phyloP scores from a whole-genome alignment of 139 green algal genomes.

The Coelastrella sp. region DNA sequence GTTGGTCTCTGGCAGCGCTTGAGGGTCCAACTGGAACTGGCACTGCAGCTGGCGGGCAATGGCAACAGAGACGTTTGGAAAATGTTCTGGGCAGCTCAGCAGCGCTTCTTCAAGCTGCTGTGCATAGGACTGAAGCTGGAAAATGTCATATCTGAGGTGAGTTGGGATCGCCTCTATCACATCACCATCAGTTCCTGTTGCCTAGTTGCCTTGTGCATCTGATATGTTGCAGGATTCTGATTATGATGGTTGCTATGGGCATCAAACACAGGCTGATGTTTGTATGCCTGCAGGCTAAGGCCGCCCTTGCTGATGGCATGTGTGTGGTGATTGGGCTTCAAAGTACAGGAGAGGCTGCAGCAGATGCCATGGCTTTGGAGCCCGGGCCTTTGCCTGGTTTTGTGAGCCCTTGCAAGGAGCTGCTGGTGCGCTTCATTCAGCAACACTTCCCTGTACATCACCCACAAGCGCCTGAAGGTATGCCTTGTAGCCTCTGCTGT shows the following conservation, averaged over 20 bases:
- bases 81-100: constrained; percentile 81
- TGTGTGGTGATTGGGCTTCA: constrained; percentile 88
- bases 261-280: too few relatives aligned
- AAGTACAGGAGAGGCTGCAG: constrained; percentile 67
- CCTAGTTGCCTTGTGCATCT: too few relatives aligned
- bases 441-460: constrained; percentile 73
- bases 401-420: constrained; percentile 80
- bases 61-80: constrained; percentile 67
- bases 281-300: neutral
- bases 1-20: constrained; percentile 72
- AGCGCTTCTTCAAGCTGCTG: constrained; percentile 97
- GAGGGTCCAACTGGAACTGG: constrained; percentile 54
- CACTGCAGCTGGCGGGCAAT: constrained; percentile 52
- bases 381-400: constrained; percentile 71
- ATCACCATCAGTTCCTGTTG: too few relatives aligned
- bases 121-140: constrained; percentile 88
- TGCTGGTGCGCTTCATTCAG: constrained; percentile 80
- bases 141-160: constrained; percentile 70
- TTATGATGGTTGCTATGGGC: too few relatives aligned
- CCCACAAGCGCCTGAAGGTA: constrained; percentile 34
- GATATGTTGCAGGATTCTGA: too few relatives aligned
- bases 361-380: constrained; percentile 63
- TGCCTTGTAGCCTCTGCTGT: neutral
- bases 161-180: too few relatives aligned
- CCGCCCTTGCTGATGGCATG: constrained; percentile 45